Percentiles rank a stretch among this genome's conserved stretches.
These are phyloP conservation scores for Cercis canadensis DNA, from an alignment of 306 rosid genomes.

Conservation along the genomic window DNA sequence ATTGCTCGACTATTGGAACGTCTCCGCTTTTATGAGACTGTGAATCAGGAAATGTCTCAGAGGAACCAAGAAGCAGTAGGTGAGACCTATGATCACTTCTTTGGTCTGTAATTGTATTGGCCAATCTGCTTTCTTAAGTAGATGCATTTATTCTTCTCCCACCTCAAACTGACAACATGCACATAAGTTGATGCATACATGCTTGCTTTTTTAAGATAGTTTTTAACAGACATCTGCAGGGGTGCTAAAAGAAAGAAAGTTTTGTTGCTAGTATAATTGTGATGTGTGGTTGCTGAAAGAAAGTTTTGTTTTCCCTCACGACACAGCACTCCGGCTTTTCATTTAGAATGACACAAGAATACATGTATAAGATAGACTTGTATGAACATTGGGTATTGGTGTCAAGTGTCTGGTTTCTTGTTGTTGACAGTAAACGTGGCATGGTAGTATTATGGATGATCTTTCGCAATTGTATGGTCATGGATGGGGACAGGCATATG, in stretches of 20 bases:
- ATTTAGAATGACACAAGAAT: not conserved
- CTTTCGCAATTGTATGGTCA: no score
- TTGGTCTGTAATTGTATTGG: constrained; percentile 20
- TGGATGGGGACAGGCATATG: not conserved
- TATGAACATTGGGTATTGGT: constrained; percentile 8
- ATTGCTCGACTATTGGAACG: constrained; percentile 87
- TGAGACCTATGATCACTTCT: constrained; percentile 46
- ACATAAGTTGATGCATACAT: not conserved
- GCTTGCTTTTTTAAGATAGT: not conserved
- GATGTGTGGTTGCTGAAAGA: not conserved
- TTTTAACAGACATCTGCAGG: not conserved
- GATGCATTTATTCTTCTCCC: not conserved
- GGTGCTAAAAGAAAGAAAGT: no score
- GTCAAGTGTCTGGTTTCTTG: constrained; percentile 21
- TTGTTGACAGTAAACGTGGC: not conserved
- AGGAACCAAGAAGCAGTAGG: constrained; percentile 96
- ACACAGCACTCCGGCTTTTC: not conserved
- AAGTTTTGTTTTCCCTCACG: not conserved
- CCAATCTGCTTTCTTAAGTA: not conserved
- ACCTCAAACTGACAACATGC: constrained; percentile 5
- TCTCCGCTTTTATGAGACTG: constrained; percentile 85
- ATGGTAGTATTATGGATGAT: constrained; percentile 5
- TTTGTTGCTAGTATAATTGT: constrained; percentile 1
- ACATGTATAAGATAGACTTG: constrained; percentile 7
- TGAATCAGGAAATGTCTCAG: constrained; percentile 98